phyloP scores from a whole-genome alignment of 768 basidiomycete genomes.

The Lactifluus piperatus region DNA sequence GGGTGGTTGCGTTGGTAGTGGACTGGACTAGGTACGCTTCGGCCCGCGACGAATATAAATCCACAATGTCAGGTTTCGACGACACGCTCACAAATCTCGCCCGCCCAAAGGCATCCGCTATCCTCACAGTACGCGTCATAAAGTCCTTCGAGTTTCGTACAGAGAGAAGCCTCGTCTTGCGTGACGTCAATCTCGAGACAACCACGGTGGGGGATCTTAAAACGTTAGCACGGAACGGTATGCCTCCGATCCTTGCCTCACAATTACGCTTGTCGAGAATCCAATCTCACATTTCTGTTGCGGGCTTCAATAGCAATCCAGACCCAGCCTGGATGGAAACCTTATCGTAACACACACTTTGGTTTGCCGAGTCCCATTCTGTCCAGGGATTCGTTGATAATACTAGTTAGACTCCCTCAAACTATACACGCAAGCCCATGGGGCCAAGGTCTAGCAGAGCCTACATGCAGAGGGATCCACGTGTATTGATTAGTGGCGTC shows the following conservation, averaged over 20 bases:
- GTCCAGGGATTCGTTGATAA: background rate
- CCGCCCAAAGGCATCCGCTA: conserved; percentile 64
- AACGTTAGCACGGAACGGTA: conserved; percentile 60
- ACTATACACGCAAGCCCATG: conserved; percentile 90
- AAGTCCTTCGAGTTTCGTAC: conserved; percentile 94
- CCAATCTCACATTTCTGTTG: background rate
- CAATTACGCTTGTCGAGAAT: background rate
- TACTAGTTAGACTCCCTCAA: conserved; percentile 74
- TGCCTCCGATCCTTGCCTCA: conserved; percentile 7
- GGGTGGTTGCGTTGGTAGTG: background rate
- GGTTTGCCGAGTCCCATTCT: conserved; percentile 35
- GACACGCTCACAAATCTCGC: conserved; percentile 53
- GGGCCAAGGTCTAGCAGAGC: conserved; percentile 61
- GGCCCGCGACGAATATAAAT: background rate
- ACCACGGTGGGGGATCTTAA: conserved; percentile 79
- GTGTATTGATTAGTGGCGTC: background rate
- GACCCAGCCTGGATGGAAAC: conserved; percentile 77
- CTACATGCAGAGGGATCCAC: background rate
- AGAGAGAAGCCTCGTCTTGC: conserved; percentile 78
- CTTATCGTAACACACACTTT: conserved; percentile 64
- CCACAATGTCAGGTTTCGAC: conserved; percentile 27
- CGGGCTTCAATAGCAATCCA: conserved; percentile 46
- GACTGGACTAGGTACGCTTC: background rate
- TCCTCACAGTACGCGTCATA: conserved; percentile 85
- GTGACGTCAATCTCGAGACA: conserved; percentile 66